Conservation (phyloP, 2,329 filamentous ascomycete species). For the Aspergillus cejpii region DNA sequence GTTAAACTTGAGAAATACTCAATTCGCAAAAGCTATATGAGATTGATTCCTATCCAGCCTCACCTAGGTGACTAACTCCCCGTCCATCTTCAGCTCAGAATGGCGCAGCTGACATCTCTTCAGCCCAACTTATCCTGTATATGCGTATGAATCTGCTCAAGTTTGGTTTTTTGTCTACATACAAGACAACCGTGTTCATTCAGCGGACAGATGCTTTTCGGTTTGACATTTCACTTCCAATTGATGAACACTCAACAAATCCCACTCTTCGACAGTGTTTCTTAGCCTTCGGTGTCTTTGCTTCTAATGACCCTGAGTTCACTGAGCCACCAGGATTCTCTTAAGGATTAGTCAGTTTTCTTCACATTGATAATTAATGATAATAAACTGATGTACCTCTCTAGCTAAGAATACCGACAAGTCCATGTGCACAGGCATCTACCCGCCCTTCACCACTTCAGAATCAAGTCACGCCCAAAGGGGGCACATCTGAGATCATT, state of each 20-base stretch:
- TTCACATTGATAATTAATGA: too few relatives aligned
- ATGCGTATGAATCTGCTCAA: neutral
- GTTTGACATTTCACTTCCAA: neutral
- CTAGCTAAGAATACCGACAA: neutral
- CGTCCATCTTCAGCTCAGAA: too few relatives aligned
- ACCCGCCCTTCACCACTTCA: neutral
- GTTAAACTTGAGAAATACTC: neutral
- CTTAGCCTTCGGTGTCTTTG: neutral
- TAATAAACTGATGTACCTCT: too few relatives aligned
- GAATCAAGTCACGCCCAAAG: neutral
- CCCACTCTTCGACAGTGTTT: neutral
- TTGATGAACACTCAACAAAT: neutral
- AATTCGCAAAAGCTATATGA: neutral
- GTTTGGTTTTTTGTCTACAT: conserved; percentile 1
- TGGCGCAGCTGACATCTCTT: too few relatives aligned
- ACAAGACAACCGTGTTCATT: neutral
- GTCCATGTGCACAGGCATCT: neutral
- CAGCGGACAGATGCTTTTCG: neutral
- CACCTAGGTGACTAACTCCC: neutral
- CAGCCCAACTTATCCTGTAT: neutral
- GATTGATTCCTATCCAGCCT: neutral
- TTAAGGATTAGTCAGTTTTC: too few relatives aligned
- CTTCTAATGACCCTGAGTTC: neutral
- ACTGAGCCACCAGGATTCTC: neutral
- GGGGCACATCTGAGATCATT: neutral